Evolutionary conservation across 768 basidiomycete species (phyloP), one percentile per base, ranked within the genome.

Genomic region (Xerocomus brunneocitrinus): DNA sequence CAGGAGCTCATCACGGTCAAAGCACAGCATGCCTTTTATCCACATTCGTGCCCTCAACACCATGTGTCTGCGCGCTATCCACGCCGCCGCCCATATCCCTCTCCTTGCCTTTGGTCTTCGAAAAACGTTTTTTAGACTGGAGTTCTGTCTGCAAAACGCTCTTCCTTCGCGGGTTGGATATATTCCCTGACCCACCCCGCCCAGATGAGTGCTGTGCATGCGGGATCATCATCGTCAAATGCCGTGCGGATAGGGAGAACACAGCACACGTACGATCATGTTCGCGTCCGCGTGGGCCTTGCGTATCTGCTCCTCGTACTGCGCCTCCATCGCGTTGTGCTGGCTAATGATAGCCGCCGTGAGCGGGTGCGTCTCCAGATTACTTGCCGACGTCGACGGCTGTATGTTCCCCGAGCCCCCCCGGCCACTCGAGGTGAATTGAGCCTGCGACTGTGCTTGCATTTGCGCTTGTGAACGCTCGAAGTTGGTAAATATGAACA

Each of bases 131-230:
- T 28, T 52, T 65, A 0, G 55, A n/a, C 7, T 19, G 27, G n/a
- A 22, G 12, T 1, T 50, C 58, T n/a, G 16, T 8, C 3, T 56
- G 62, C 1, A 59, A 58, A 12, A 31, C 42, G 8, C 47, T 53
- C 10, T 57, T 58, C 10, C 48, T 55, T 31, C 39, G 56, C 19
- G 22, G 8, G 27, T 55, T 42, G 4, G 50, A 58, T 49, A 67
- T 67, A n/a, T 67, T 67, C 13, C 66, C 66, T 2, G 56, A 57
- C 3, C 66, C 66, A 3, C 66, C 66, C 10, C 66, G 59, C 13
- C 66, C 66, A 1, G 59, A 68, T 28, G 66, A 67, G 22, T 43
- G 60, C 66, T 67, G 31, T 16, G 10, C 40, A 19, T 8, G 43
- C 4, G 40, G 4, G 14, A 25, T 50, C 35, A 57, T 39, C 1